Conservation (phyloP, 1,284 basidiomycete species). For the Takashimella koratensis region DNA sequence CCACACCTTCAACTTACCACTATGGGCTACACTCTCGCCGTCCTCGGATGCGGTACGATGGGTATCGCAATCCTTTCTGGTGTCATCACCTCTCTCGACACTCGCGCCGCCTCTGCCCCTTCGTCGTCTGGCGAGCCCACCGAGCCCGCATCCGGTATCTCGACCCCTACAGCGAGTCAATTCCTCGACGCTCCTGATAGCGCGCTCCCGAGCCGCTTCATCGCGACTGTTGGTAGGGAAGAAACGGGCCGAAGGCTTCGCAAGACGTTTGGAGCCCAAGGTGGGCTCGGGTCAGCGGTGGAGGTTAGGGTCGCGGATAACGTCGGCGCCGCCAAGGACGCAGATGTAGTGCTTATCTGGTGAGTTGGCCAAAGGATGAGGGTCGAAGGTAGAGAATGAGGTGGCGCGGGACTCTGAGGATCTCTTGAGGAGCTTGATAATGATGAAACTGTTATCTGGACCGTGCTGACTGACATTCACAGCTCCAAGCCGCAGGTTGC, state of each 20-base stretch:
- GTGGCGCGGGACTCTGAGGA: too few species aligned
- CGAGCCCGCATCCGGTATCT: slow-evolving; percentile 76
- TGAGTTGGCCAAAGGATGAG: too few species aligned
- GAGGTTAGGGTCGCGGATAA: slow-evolving; percentile 66
- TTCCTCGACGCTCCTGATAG: slow-evolving; percentile 55
- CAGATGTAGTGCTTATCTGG: slow-evolving; percentile 87
- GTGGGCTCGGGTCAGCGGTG: slow-evolving; percentile 58
- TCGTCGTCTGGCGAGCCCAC: slow-evolving; percentile 11
- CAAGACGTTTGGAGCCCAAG: slow-evolving; percentile 59
- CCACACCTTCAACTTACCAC: neutral
- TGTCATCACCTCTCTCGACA: slow-evolving; percentile 43
- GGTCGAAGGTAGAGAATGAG: neutral
- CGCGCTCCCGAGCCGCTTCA: slow-evolving; percentile 73
- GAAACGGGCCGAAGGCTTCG: slow-evolving; percentile 72
- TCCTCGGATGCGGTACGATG: slow-evolving; percentile 96
- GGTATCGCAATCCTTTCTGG: slow-evolving; percentile 90
- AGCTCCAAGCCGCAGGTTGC: slow-evolving; percentile 96
- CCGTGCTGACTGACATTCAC: neutral
- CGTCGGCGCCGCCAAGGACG: slow-evolving; percentile 63
- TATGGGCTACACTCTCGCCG: slow-evolving; percentile 54
- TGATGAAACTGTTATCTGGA: too few species aligned
- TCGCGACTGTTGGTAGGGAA: slow-evolving; percentile 80
- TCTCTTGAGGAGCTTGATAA: too few species aligned
- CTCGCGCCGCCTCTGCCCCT: slow-evolving; percentile 28
- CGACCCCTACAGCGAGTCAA: slow-evolving; percentile 60